A percentile compares a stretch with the other conserved stretches of the same genome.
Evolutionary conservation across 2,329 filamentous ascomycete species (phyloP).

Genomic region (Aquanectria penicillioides): DNA sequence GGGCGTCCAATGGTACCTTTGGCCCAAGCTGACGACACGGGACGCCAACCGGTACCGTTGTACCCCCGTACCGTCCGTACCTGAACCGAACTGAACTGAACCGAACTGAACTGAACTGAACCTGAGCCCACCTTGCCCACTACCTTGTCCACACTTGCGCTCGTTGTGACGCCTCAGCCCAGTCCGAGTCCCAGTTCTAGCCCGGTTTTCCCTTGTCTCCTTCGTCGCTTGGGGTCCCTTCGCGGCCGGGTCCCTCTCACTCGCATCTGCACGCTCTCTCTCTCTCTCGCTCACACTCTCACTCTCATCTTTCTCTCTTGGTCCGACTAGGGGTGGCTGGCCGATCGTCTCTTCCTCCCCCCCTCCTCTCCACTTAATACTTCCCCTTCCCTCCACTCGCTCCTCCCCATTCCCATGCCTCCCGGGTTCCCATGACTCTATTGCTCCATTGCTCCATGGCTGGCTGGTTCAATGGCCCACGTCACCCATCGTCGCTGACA

Average conservation of each 20-base stretch:
- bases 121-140: conserved; percentile 5
- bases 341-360: conserved; percentile 13
- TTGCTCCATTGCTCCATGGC: conserved; percentile 14
- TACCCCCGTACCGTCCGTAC: conserved; percentile 16
- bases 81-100: no score
- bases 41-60: conserved; percentile 13
- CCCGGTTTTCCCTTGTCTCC: conserved; percentile 1
- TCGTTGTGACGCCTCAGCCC: conserved; percentile 15
- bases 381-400: conserved; percentile 11
- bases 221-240: not conserved
- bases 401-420: conserved; percentile 6
- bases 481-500: conserved; percentile 42
- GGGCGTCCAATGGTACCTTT: conserved; percentile 15
- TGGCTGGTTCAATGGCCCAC: conserved; percentile 33
- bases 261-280: conserved; percentile 8
- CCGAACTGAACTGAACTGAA: no score
- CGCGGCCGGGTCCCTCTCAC: not conserved
- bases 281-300: not conserved
- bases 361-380: conserved; percentile 18
- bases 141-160: no score
- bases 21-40: conserved; percentile 6
- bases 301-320: not conserved
- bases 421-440: conserved; percentile 5
- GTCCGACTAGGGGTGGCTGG: conserved; percentile 10
- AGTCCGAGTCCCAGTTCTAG: conserved; percentile 14